These are phyloP conservation scores for Sarocladium kiliense DNA, from an alignment of 2,329 filamentous ascomycete species.

Conservation along the genomic window DNA sequence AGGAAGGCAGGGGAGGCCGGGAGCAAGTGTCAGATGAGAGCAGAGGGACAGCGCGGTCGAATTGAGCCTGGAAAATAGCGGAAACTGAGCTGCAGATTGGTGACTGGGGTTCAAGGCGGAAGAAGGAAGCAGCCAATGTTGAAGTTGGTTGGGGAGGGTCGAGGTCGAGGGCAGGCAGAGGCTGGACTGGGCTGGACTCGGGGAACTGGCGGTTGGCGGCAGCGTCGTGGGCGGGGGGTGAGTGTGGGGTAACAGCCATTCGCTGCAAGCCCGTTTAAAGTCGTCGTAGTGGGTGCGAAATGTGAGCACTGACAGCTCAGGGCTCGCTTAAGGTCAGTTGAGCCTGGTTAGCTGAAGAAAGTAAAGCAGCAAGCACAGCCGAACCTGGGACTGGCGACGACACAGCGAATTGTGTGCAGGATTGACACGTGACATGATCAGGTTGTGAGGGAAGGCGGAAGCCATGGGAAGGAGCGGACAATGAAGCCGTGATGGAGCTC, in stretches of 20 bases:
- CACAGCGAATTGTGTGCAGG: too few relatives aligned
- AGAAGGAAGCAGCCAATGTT: not conserved
- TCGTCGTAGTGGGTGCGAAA: too few relatives aligned
- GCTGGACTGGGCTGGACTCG: not conserved
- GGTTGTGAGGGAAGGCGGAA: too few relatives aligned
- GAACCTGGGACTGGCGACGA: too few relatives aligned
- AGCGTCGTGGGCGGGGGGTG: not conserved
- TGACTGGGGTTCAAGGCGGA: not conserved
- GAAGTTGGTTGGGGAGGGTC: not conserved
- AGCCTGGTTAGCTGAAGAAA: too few relatives aligned
- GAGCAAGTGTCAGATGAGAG: not conserved
- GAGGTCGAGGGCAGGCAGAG: not conserved
- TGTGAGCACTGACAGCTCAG: too few relatives aligned
- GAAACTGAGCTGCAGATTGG: not conserved
- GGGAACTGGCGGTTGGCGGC: not conserved
- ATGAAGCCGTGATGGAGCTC: too few relatives aligned
- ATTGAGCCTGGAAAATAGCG: not conserved
- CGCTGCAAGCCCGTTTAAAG: not conserved
- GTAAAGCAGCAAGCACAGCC: too few relatives aligned
- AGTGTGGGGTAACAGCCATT: constrained; percentile 8
- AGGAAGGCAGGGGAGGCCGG: not conserved
- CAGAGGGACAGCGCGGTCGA: not conserved
- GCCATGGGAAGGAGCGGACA: too few relatives aligned
- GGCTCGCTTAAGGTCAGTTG: too few relatives aligned
- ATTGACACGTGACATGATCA: too few relatives aligned